Evolutionary conservation across 768 basidiomycete species (phyloP).

Genomic region (Amanita brunnescens): DNA sequence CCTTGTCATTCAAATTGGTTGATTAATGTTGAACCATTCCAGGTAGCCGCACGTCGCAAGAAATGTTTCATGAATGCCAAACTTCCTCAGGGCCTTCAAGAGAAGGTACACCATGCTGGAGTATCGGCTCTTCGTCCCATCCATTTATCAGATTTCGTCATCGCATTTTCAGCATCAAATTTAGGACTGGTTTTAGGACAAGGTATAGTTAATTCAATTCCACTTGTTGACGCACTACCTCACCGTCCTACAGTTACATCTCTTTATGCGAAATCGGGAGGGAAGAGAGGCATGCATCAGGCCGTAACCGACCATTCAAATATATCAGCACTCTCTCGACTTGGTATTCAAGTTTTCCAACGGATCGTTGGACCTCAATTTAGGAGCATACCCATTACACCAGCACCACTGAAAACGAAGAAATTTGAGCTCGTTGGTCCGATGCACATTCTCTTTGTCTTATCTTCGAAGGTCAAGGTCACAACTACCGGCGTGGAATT

Average conservation of each 20-base stretch:
- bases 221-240: not conserved
- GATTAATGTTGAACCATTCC: no score
- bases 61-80: no score
- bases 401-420: not conserved
- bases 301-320: not conserved
- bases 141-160: not conserved
- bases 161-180: not conserved
- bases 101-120: no score
- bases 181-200: not conserved
- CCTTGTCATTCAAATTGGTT: no score
- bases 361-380: conserved; percentile 1
- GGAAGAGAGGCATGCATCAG: conserved; percentile 4
- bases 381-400: not conserved
- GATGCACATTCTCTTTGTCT: not conserved
- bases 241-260: not conserved
- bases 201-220: not conserved
- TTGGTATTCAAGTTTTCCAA: conserved; percentile 8
- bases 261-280: conserved; percentile 5
- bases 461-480: not conserved
- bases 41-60: no score
- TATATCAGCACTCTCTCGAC: not conserved
- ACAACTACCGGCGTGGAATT: not conserved
- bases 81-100: no score
- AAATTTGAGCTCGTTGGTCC: not conserved
- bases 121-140: not conserved